A percentile compares a stretch with the other conserved stretches of the same genome.
Evolutionary conservation across 2,329 filamentous ascomycete genomes (phyloP).

Genomic region (Monascus ruber): DNA sequence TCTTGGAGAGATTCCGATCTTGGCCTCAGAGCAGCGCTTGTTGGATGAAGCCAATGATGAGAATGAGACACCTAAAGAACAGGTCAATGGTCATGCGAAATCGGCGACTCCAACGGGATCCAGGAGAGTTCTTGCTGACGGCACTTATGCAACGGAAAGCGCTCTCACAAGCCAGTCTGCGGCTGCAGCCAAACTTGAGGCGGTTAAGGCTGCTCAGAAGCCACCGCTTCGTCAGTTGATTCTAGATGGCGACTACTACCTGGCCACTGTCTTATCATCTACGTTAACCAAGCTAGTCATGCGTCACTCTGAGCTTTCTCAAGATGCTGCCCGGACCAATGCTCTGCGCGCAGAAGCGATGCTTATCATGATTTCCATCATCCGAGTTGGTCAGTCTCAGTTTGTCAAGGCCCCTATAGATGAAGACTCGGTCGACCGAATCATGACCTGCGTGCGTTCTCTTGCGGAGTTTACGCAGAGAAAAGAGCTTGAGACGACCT

Average conservation of each 20-base stretch:
- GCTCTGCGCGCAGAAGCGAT: slow-evolving; percentile 92
- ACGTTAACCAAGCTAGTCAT: slow-evolving; percentile 96
- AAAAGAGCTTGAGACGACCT: slow-evolving; percentile 84
- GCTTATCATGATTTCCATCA: slow-evolving; percentile 99
- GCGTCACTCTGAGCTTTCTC: slow-evolving; percentile 87
- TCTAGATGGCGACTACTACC: slow-evolving; percentile 92
- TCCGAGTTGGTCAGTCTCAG: slow-evolving; percentile 95
- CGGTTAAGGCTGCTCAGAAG: slow-evolving; percentile 94
- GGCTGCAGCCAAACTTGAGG: slow-evolving; percentile 81
- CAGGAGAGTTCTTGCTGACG: slow-evolving; percentile 84
- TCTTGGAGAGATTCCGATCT: slow-evolving; percentile 90
- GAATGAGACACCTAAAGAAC: slow-evolving; percentile 52
- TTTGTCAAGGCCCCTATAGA: slow-evolving; percentile 97
- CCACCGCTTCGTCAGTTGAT: slow-evolving; percentile 90
- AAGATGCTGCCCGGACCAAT: slow-evolving; percentile 77
- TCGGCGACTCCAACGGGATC: slow-evolving; percentile 67
- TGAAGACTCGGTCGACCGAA: slow-evolving; percentile 94
- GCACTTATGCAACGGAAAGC: slow-evolving; percentile 94
- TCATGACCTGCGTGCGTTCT: slow-evolving; percentile 94
- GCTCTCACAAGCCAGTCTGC: slow-evolving; percentile 88
- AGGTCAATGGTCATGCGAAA: slow-evolving; percentile 73
- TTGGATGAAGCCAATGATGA: slow-evolving; percentile 70
- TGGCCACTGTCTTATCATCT: slow-evolving; percentile 87
- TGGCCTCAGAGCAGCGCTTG: slow-evolving; percentile 85
- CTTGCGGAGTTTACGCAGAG: slow-evolving; percentile 80